Percentiles rank a stretch among this genome's conserved stretches.
phyloP scores from a whole-genome alignment of 1,284 basidiomycete genomes.

The Malassezia nana region DNA sequence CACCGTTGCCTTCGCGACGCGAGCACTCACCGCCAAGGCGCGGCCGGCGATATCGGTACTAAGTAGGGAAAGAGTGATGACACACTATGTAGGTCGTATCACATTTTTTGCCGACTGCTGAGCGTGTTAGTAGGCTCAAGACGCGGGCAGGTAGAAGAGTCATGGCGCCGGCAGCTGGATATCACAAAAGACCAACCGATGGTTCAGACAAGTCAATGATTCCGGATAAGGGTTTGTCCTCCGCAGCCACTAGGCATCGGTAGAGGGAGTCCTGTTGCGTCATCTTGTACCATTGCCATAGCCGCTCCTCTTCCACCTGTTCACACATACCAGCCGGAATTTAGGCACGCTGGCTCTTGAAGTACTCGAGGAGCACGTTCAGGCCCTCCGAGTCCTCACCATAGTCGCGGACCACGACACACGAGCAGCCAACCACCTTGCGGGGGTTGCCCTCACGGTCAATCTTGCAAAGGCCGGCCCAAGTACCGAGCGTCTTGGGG shows the following conservation, averaged over 20 bases:
- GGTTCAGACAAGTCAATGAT: constrained; percentile 1
- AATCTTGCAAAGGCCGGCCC: constrained; percentile 92
- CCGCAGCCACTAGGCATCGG: background rate
- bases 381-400: constrained; percentile 90
- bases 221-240: constrained; percentile 5
- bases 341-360: constrained; percentile 64
- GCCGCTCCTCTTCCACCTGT: background rate
- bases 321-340: background rate
- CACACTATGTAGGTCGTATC: background rate
- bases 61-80: background rate
- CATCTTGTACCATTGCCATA: constrained; percentile 1
- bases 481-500: constrained; percentile 85
- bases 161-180: background rate
- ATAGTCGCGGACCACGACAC: constrained; percentile 97
- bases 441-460: constrained; percentile 97
- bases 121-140: background rate
- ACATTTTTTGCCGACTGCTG: background rate
- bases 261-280: constrained; percentile 6
- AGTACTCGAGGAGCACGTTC: constrained; percentile 91
- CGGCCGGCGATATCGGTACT: background rate
- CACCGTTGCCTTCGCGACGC: background rate
- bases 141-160: background rate
- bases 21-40: background rate
- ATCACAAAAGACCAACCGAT: background rate
- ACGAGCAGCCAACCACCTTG: constrained; percentile 64